Evolutionary conservation across 2,329 filamentous ascomycete species (phyloP).

Genomic region (Sporothrix euskadiensis): DNA sequence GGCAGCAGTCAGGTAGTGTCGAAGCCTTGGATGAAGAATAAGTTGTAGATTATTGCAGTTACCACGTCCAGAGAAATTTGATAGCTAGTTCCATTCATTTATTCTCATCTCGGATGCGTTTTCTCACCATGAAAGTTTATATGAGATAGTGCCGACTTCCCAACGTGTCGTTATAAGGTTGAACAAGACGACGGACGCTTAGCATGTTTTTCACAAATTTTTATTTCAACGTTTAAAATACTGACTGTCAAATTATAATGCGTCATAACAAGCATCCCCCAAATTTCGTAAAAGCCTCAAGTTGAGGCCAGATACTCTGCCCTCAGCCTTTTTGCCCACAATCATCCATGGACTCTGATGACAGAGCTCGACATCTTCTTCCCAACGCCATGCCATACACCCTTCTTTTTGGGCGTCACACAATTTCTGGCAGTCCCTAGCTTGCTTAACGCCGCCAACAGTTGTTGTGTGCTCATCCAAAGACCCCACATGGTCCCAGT

Average conservation of each 20-base stretch:
- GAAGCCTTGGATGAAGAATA: too few species aligned
- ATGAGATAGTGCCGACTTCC: too few species aligned
- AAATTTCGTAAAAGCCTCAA: not conserved
- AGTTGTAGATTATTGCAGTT: too few species aligned
- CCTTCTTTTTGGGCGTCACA: not conserved
- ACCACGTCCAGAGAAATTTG: too few species aligned
- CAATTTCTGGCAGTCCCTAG: not conserved
- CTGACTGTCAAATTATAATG: not conserved
- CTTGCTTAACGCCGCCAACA: not conserved
- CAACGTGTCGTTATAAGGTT: too few species aligned
- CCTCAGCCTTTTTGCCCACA: not conserved
- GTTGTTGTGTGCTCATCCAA: conserved; percentile 15
- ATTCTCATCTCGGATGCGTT: too few species aligned
- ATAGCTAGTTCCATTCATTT: too few species aligned
- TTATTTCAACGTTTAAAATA: not conserved
- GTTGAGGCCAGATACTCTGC: not conserved
- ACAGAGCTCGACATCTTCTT: not conserved
- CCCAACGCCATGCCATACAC: conserved; percentile 15
- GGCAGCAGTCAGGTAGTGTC: too few species aligned
- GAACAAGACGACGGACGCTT: too few species aligned
- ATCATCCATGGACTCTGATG: conserved; percentile 22
- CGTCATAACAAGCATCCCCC: not conserved
- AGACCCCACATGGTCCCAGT: conserved; percentile 12
- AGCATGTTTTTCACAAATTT: not conserved
- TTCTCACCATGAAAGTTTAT: too few species aligned